Evolutionary conservation across 306 rosid genomes (phyloP).

Genomic region (Neltuma alba): DNA sequence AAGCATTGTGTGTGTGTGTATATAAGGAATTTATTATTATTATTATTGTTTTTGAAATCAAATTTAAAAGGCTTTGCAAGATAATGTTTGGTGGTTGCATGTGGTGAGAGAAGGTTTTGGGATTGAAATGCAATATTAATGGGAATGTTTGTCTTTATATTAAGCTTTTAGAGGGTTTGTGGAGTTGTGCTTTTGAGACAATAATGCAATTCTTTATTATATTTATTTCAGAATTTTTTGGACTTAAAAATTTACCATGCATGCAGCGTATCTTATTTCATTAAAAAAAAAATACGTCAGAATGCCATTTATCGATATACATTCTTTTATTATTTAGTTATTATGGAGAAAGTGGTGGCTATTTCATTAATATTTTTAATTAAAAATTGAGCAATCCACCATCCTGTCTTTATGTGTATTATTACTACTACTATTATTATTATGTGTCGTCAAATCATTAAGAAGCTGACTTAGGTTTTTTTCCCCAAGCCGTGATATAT

Average conservation of each 20-base stretch:
- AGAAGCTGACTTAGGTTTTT: no score
- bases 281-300: slow-evolving; percentile 1
- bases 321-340: not conserved
- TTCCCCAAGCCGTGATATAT: no score
- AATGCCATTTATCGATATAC: not conserved
- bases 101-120: slow-evolving; percentile 24
- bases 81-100: slow-evolving; percentile 18
- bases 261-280: not conserved
- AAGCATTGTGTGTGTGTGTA: slow-evolving; percentile 21
- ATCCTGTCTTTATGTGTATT: no score
- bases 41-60: slow-evolving; percentile 8
- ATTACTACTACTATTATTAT: no score
- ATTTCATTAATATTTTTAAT: no score
- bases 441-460: no score
- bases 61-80: slow-evolving; percentile 15
- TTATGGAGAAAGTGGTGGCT: no score
- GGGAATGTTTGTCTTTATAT: slow-evolving; percentile 38
- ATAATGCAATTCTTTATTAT: slow-evolving; percentile 21
- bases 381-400: no score
- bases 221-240: not conserved
- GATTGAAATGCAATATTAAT: slow-evolving; percentile 22
- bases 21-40: not conserved
- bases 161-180: slow-evolving; percentile 29
- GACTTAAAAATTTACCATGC: not conserved
- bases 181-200: slow-evolving; percentile 43